Evolutionary conservation across 345 rosid species (phyloP), one percentile per base, ranked within the genome.

Genomic region (Isatis tinctoria): DNA sequence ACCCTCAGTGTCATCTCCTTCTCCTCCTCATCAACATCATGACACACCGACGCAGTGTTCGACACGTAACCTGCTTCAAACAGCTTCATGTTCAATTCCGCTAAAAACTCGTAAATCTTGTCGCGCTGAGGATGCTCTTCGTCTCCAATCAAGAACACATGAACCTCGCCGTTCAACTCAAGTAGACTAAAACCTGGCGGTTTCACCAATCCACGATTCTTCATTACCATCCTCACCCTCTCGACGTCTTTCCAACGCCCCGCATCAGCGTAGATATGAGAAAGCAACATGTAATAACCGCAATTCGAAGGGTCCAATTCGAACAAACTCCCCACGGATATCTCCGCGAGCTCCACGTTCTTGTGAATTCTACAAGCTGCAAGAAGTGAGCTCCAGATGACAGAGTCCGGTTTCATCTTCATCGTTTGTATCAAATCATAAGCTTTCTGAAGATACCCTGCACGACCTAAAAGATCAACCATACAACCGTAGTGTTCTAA

Each of bases 401-500:
- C 76, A 59, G 83, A 85, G 82, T 93, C 97, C n/a, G 94, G 91
- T 32, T 80, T 86, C 83, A 84, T 83, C 74, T 83, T 89, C 97
- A 88, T 93, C 48, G 85, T 75, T 64, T 52, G 81, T 48, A 93
- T 88, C 85, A 93, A 74, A 64, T 81, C 76, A 83, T 85, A 86
- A 33, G 98, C 96, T 65, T 70, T 82, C 26, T 74, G 44, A 64
- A 93, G 87, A 85, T 77, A 72, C 43, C 97, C 98, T 0, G 93
- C 87, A 9, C 91, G 87, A 20, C 98, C 90, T n/a, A 93, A 85
- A 72, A 93, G 93, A 84, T 93, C 97, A 67, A 90, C 93, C 84
- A 93, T 89, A 85, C 97, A 93, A 22, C 97, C 82, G n/a, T 84
- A 89, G 66, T 93, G 98, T 72, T 93, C 91, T 66, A 91, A 44